phyloP scores from a whole-genome alignment of 75 land plant genomes.

The Chamaecyparis obtusa region DNA sequence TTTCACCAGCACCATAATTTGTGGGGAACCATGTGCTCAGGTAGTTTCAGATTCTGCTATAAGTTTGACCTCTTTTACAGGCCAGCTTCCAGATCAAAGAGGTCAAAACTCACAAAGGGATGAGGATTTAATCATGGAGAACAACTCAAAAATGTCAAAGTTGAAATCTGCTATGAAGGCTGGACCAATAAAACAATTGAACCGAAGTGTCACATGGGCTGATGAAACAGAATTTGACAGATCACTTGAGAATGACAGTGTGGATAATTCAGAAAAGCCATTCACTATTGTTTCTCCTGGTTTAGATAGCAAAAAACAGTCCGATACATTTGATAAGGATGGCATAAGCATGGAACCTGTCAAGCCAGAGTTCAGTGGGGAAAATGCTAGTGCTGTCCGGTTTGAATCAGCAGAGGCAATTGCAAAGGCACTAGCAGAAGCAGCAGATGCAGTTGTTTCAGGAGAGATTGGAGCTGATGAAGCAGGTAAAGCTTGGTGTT shows the following conservation, averaged over 20 bases:
- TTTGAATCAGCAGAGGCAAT: slow-evolving; percentile 72
- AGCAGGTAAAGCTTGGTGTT: slow-evolving; percentile 50
- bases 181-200: neutral
- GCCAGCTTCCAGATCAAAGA: neutral
- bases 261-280: slow-evolving; percentile 8
- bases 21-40: neutral
- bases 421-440: slow-evolving; percentile 60
- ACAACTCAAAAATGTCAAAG: neutral
- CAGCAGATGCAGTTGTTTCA: slow-evolving; percentile 68
- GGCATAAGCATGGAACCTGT: neutral
- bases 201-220: slow-evolving; percentile 66
- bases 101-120: slow-evolving; percentile 7
- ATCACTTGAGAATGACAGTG: neutral
- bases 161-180: slow-evolving; percentile 56
- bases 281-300: neutral
- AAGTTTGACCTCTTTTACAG: neutral
- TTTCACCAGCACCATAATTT: slow-evolving; percentile 40
- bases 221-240: slow-evolving; percentile 38
- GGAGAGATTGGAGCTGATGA: slow-evolving; percentile 55
- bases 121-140: neutral
- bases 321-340: neutral
- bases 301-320: neutral
- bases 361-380: slow-evolving; percentile 12
- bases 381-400: slow-evolving; percentile 21
- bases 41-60: neutral